Evolutionary conservation across 2,329 filamentous ascomycete species (phyloP), one percentile per base, ranked within the genome.

Genomic region (Ophiostoma australiae): DNA sequence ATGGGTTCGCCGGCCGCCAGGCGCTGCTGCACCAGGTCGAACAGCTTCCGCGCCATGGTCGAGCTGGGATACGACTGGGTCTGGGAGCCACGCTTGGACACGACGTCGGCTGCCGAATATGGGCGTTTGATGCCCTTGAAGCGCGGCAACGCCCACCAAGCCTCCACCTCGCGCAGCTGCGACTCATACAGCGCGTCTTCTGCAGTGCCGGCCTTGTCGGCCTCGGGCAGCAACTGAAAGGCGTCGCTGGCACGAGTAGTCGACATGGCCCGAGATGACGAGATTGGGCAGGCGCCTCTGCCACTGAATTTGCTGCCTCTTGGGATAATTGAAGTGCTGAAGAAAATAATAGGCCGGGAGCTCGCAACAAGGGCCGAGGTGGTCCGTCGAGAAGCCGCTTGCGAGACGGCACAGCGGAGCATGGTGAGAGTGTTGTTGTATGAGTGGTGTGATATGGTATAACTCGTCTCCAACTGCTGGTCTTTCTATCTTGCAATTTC

Each of bases 1-100:
- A 98, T 91, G 27, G 95, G 95, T 79, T 97, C 86, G 73, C 93
- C 93, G 76, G 90, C 88, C 55, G 90, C 87, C 66, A 88, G 87
- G 74, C 91, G 86, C 81, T 96, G 90, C 74, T 91, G 90, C 70
- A 99, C 84, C 75, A 98, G 81, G 79, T 96, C 90, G 82, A 97
- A 99, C 5, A 99, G 86, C 82, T 99, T 98, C 77, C 92, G 86
- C 0, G 94, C 95, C 92, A 97, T 97, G 73, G 97, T 82, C 17
- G 93, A 97, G 81, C 93, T 97, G 0, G 95, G 92, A 76, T 97
- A 98, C 69, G 87, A 88, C 78, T 97, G 92, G 77, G 92, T 89
- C 75, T 97, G 86, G 7, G 93, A 90, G 11, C 95, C 95, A 73
- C 95, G 87, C 84, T 98, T 98, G 80, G 91, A 93, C 73, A 97